Conservation (phyloP, 352 stramenopile genomes). For the Phytophthora foliorum region DNA sequence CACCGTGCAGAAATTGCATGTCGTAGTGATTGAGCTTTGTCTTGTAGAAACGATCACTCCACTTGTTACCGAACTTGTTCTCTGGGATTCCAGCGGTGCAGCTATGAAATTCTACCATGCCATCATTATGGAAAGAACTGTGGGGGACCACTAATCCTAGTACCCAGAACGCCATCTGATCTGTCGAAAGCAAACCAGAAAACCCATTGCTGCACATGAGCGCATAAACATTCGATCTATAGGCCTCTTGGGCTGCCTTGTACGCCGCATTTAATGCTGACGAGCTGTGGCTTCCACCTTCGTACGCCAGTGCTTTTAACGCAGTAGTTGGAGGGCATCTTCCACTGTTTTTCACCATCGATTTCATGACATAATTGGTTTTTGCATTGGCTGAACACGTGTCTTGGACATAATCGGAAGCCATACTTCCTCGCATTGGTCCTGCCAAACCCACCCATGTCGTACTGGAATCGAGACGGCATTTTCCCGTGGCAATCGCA, state of each 20-base stretch:
- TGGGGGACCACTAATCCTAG: constrained; percentile 30
- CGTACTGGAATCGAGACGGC: constrained; percentile 29
- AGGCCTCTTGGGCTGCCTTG: constrained; percentile 24
- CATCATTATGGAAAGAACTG: constrained; percentile 34
- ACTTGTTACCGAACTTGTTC: constrained; percentile 40
- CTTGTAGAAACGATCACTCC: constrained; percentile 46
- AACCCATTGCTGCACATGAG: constrained; percentile 43
- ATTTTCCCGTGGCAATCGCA: constrained; percentile 30
- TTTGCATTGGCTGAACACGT: constrained; percentile 23
- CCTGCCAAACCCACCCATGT: constrained; percentile 44
- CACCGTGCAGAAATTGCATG: constrained; percentile 49
- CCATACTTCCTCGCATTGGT: constrained; percentile 33
- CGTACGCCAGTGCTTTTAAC: constrained; percentile 35
- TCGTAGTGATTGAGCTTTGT: constrained; percentile 62
- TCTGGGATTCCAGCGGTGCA: constrained; percentile 42
- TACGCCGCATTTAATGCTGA: constrained; percentile 24
- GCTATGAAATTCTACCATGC: constrained; percentile 36
- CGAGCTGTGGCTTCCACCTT: constrained; percentile 23
- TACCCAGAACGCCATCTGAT: constrained; percentile 23
- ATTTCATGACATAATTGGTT: constrained; percentile 2
- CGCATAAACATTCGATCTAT: constrained; percentile 25
- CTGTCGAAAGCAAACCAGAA: constrained; percentile 32
- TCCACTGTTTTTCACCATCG: constrained; percentile 12
- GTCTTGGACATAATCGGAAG: constrained; percentile 26
- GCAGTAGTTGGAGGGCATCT: constrained; percentile 23